Evolutionary conservation across 2,329 filamentous ascomycete genomes (phyloP).

Genomic region (Cladosporium oxysporum): DNA sequence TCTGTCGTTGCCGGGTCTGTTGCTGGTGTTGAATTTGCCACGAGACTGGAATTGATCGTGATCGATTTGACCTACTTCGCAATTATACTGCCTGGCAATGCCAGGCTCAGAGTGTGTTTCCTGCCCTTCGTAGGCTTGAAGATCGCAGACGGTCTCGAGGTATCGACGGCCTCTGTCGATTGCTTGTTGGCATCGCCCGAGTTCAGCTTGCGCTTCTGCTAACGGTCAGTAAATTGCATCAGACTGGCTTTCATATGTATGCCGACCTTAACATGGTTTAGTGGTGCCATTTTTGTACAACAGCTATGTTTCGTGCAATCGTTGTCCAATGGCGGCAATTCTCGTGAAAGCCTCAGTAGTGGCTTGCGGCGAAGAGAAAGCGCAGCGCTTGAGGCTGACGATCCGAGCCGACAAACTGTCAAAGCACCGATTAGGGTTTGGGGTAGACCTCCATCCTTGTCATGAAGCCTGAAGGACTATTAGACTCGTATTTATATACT

Average conservation of each 20-base stretch:
- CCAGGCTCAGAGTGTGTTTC: constrained; percentile 74
- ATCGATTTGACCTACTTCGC: constrained; percentile 59
- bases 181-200: not conserved
- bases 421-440: not conserved
- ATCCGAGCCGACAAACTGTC: not conserved
- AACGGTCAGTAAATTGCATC: not conserved
- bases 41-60: not conserved
- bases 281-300: not conserved
- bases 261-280: not conserved
- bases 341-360: not conserved
- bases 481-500: not conserved
- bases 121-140: constrained; percentile 67
- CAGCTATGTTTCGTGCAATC: not conserved
- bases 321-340: not conserved
- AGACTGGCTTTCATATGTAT: not conserved
- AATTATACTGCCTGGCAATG: constrained; percentile 76
- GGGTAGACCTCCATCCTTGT: not conserved
- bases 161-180: constrained; percentile 42
- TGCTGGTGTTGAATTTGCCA: not conserved
- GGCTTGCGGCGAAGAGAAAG: constrained; percentile 2
- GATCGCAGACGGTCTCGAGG: constrained; percentile 67
- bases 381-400: not conserved
- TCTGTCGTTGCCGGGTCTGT: not conserved
- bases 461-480: not conserved
- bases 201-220: constrained; percentile 18